Conservation (phyloP, 768 basidiomycete species). For the Termitomyces sp. region DNA sequence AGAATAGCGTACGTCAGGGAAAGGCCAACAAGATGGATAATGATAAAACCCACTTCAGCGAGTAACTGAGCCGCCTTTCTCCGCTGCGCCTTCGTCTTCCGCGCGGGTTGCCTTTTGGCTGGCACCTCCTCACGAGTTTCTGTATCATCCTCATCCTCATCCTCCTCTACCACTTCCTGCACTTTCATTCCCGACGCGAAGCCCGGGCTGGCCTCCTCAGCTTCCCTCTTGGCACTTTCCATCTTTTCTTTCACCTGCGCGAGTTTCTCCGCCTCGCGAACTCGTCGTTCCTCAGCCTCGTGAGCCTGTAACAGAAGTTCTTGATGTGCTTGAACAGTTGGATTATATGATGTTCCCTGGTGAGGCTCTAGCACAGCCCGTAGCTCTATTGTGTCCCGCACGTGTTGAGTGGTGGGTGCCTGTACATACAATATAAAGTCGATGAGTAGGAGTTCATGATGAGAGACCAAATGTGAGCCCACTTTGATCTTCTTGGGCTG, state of each 20-base stretch:
- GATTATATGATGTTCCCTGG: constrained; percentile 87
- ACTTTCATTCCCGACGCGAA: constrained; percentile 21
- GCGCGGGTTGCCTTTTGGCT: constrained; percentile 33
- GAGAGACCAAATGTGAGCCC: constrained; percentile 4
- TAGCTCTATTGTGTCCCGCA: constrained; percentile 48
- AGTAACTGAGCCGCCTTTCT: constrained; percentile 58
- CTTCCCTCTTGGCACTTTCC: constrained; percentile 35
- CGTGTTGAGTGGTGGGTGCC: constrained; percentile 43
- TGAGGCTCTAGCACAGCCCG: constrained; percentile 71
- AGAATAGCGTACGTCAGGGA: neutral
- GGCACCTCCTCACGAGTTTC: constrained; percentile 22
- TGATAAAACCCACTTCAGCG: constrained; percentile 47
- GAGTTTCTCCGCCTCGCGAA: constrained; percentile 47
- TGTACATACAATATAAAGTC: constrained; percentile 15
- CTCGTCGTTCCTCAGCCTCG: constrained; percentile 54
- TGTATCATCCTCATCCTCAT: constrained; percentile 30
- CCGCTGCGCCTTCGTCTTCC: constrained; percentile 49
- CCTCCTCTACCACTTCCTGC: constrained; percentile 27
- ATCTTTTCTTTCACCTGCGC: constrained; percentile 51
- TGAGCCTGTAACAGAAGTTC: constrained; percentile 66
- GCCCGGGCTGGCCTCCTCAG: constrained; percentile 10
- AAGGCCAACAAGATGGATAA: neutral
- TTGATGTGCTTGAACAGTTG: constrained; percentile 65
- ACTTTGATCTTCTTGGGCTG: constrained; percentile 50
- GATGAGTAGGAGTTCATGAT: neutral